phyloP scores from a whole-genome alignment of 805 yeast genomes.

The Lachancea meyersii region DNA sequence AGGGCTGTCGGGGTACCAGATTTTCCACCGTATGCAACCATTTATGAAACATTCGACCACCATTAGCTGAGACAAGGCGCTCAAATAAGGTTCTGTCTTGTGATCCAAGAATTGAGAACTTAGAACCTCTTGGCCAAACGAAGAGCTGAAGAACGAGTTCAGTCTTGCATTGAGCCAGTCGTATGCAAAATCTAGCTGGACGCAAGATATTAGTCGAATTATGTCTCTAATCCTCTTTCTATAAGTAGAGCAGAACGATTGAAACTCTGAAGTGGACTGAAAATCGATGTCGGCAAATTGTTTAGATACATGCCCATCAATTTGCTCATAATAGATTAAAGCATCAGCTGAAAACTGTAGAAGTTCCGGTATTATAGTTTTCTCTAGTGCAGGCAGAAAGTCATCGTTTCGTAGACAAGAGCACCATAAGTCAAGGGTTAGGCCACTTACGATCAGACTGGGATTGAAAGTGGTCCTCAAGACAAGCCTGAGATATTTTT shows the following conservation, averaged over 20 bases:
- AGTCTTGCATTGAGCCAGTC: constrained; percentile 74
- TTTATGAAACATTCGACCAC: constrained; percentile 85
- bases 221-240: constrained; percentile 84
- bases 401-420: constrained; percentile 78
- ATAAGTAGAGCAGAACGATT: constrained; percentile 71
- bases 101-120: constrained; percentile 47
- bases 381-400: constrained; percentile 42
- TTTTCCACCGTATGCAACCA: constrained; percentile 92
- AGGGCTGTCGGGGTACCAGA: constrained; percentile 65
- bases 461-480: constrained; percentile 76
- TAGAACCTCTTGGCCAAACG: constrained; percentile 59
- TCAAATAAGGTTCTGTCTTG: constrained; percentile 60
- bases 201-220: constrained; percentile 80
- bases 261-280: constrained; percentile 76
- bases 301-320: constrained; percentile 57
- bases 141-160: constrained; percentile 64
- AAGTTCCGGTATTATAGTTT: constrained; percentile 52
- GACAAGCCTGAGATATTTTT: constrained; percentile 65
- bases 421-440: constrained; percentile 93
- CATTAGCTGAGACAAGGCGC: constrained; percentile 75
- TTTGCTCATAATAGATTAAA: constrained; percentile 64
- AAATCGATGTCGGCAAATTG: constrained; percentile 77
- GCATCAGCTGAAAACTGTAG: constrained; percentile 74
- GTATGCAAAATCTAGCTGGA: constrained; percentile 73
- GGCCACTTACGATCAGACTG: constrained; percentile 82